These are phyloP conservation scores for Sporisorium sorghi DNA, from an alignment of 1,284 basidiomycete genomes.

Conservation along the genomic window DNA sequence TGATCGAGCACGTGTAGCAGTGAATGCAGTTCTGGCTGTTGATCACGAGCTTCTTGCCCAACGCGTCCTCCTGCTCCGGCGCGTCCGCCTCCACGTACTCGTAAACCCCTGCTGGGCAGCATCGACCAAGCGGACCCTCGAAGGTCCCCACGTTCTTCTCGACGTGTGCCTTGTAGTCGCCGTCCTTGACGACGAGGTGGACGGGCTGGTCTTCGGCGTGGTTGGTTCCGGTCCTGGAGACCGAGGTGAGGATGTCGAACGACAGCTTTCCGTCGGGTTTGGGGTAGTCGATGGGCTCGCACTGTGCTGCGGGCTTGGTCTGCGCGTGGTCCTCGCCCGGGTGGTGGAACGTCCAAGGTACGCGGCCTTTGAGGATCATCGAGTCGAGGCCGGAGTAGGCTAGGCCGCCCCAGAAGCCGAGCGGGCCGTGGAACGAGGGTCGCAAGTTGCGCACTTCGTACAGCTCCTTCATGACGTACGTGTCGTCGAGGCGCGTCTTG, in stretches of 20 bases:
- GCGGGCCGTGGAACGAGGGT: slow-evolving; percentile 85
- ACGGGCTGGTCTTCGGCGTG: slow-evolving; percentile 95
- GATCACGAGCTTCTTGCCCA: slow-evolving; percentile 90
- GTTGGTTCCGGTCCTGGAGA: slow-evolving; percentile 92
- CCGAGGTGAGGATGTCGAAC: slow-evolving; percentile 91
- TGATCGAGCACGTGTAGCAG: slow-evolving; percentile 68
- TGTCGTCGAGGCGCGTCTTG: slow-evolving; percentile 78
- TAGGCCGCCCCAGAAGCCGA: slow-evolving; percentile 90
- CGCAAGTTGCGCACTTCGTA: slow-evolving; percentile 92
- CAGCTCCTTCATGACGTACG: slow-evolving; percentile 90
- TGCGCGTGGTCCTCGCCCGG: slow-evolving; percentile 76
- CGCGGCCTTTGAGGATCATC: slow-evolving; percentile 84
- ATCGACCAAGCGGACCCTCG: slow-evolving; percentile 86
- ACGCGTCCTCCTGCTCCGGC: slow-evolving; percentile 73
- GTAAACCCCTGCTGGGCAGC: slow-evolving; percentile 96
- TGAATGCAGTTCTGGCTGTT: slow-evolving; percentile 80
- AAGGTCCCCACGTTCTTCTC: slow-evolving; percentile 78
- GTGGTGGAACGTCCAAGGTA: slow-evolving; percentile 91
- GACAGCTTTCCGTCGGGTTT: slow-evolving; percentile 89
- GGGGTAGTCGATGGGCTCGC: slow-evolving; percentile 89
- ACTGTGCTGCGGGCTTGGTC: slow-evolving; percentile 71
- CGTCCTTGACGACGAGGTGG: slow-evolving; percentile 77
- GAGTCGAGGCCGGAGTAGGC: slow-evolving; percentile 90
- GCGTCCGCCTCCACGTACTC: slow-evolving; percentile 84
- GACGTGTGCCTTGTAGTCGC: slow-evolving; percentile 75